Evolutionary conservation across 129 eudicot genomes (phyloP), one percentile per base, ranked within the genome.

Genomic region (Glebionis coronaria): DNA sequence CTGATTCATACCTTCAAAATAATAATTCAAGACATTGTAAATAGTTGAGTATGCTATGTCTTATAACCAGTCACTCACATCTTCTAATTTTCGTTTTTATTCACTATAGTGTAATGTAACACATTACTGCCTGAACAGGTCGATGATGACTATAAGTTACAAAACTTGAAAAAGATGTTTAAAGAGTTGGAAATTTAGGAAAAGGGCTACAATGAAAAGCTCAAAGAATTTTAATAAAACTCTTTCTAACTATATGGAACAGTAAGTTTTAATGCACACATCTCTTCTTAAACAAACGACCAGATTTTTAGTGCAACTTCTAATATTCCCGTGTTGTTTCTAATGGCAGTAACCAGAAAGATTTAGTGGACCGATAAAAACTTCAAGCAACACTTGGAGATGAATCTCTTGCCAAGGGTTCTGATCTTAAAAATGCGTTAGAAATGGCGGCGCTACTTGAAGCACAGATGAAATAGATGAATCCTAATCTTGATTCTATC

Each of bases 401-500:
- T 58, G 87, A 72, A 82, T 71, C 82, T 56, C 85, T 86, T 61
- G 73, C 70, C 16, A 66, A 71, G 56, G 61, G 82, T 27, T 79
- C 84, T 71, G 97, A 89, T 75, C 86, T 94, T 47, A 89, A 81
- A 76, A 73, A 73, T 74, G 87, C 92, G 7, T 58, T 89, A 66
- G 97, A 89, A 80, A 94, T 66, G 87, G 99, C 84, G 84, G 81
- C 82, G 2, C 70, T 84, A 50, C 90, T 94, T 61, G 97, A 94
- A 79, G 90, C 90, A 57, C 95, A 94, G 61, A 72, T 94, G 84
- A 94, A 87, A 79, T 97, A 94, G 79, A 84, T 94, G 97, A 94
- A 83, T 60, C 99, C 99, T 29, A 94, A 87, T 80, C 99, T 94
- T 62, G 97, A 89, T 73, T 94, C 99, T 20, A 94, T 94, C n/a